Conservation (phyloP, 2,329 filamentous ascomycete genomes). For the Aspergillus japonicus region DNA sequence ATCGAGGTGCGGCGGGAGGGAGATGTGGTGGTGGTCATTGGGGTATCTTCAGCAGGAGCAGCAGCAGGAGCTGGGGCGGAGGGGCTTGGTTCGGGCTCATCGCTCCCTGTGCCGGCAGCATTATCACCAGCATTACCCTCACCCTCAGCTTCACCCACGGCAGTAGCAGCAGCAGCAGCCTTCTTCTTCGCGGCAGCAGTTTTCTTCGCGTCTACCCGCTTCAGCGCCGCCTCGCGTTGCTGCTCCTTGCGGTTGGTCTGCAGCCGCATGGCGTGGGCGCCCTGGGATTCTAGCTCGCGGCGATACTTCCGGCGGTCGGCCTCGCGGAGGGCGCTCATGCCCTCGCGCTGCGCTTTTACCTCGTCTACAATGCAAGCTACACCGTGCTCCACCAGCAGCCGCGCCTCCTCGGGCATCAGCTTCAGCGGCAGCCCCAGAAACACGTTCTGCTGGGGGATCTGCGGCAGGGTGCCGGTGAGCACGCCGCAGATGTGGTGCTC, state of each 20-base stretch:
- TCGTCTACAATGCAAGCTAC: constrained; percentile 82
- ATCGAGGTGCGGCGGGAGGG: constrained; percentile 17
- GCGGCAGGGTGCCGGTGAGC: constrained; percentile 81
- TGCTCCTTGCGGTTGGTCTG: constrained; percentile 50
- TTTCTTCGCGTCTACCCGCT: constrained; percentile 47
- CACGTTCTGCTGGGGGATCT: constrained; percentile 91
- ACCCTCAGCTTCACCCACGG: neutral
- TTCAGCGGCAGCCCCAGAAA: constrained; percentile 87
- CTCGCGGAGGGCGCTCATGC: constrained; percentile 59
- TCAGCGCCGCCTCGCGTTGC: constrained; percentile 51
- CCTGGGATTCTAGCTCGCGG: constrained; percentile 54
- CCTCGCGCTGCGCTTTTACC: constrained; percentile 64
- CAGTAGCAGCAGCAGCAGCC: constrained; percentile 1
- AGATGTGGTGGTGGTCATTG: neutral
- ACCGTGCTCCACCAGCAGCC: constrained; percentile 72
- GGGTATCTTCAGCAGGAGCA: neutral
- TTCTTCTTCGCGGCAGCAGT: constrained; percentile 22
- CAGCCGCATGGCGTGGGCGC: constrained; percentile 50
- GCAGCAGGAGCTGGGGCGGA: constrained; percentile 7
- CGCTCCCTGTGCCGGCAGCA: neutral
- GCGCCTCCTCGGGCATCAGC: constrained; percentile 86
- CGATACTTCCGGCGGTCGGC: constrained; percentile 64
- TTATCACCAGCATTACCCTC: too few species aligned
- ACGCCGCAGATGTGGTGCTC: constrained; percentile 82
- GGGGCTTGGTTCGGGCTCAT: constrained; percentile 23